Conservation (phyloP, 371 early-diverging fungal genomes). For the Circinella minor region DNA sequence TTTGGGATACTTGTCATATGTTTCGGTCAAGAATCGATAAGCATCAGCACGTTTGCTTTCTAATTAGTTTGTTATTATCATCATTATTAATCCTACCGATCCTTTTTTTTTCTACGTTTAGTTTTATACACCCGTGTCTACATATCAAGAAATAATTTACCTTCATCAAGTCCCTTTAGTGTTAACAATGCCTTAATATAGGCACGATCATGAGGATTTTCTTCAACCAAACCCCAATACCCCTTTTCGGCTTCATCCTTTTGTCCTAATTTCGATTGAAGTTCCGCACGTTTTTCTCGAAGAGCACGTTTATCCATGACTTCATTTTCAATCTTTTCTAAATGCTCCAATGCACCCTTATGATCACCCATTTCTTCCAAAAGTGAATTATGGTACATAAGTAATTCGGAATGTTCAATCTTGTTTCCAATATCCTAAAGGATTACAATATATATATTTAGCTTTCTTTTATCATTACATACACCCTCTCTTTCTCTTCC, state of each 20-base stretch:
- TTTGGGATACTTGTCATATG: constrained; percentile 76
- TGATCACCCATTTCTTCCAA: constrained; percentile 83
- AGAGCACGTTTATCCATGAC: constrained; percentile 75
- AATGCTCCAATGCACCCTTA: constrained; percentile 74
- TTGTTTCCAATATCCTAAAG: constrained; percentile 51
- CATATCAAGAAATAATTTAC: constrained; percentile 21
- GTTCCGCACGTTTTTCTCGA: constrained; percentile 78
- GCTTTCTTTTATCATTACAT: not conserved
- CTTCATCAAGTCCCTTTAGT: constrained; percentile 45
- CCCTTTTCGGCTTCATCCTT: constrained; percentile 74
- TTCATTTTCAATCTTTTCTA: constrained; percentile 69
- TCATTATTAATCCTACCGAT: not conserved
- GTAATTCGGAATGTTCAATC: constrained; percentile 80
- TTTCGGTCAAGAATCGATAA: constrained; percentile 56
- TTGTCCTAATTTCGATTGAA: constrained; percentile 68
- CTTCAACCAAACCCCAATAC: constrained; percentile 74
- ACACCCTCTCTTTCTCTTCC: not conserved
- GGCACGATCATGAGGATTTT: constrained; percentile 80
- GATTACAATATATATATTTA: not conserved
- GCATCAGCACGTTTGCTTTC: constrained; percentile 27
- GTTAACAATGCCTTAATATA: constrained; percentile 74
- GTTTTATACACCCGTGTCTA: not conserved
- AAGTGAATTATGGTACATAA: constrained; percentile 77
- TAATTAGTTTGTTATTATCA: not conserved
- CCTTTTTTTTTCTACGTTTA: constrained; percentile 6